A percentile compares a stretch with the other conserved stretches of the same genome.
Evolutionary conservation across 179 eudicot species (phyloP).

Genomic region (Spinacia oleracea): DNA sequence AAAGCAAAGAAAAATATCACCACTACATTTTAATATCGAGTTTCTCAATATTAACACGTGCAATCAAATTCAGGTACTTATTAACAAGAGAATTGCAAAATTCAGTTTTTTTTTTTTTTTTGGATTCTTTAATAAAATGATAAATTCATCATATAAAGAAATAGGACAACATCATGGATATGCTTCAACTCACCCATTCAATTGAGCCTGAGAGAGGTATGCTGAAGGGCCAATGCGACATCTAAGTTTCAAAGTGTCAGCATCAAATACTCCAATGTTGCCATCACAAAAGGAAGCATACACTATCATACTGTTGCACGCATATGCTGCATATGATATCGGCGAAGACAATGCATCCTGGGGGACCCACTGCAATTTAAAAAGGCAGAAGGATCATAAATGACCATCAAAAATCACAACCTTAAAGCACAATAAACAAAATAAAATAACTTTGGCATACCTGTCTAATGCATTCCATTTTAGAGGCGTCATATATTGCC

Average conservation of each 20-base stretch:
- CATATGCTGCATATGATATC: conserved; percentile 76
- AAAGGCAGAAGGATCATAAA: conserved; percentile 9
- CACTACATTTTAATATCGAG: background rate
- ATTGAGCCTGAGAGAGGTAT: conserved; percentile 55
- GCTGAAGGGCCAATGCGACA: conserved; percentile 73
- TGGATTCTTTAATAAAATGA: background rate
- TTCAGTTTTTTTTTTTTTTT: background rate
- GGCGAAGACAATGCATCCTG: conserved; percentile 77
- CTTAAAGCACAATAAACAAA: background rate
- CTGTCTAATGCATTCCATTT: conserved; percentile 88
- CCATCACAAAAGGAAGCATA: conserved; percentile 82
- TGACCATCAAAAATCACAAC: background rate
- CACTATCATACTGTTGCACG: conserved; percentile 84
- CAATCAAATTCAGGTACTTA: background rate
- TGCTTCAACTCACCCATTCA: conserved; percentile 55
- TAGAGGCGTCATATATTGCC: conserved; percentile 86
- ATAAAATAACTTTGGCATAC: conserved; percentile 28
- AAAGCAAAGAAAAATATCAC: background rate
- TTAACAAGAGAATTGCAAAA: background rate
- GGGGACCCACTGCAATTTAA: conserved; percentile 74
- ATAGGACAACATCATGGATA: background rate
- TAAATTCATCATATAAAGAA: background rate
- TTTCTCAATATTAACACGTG: background rate
- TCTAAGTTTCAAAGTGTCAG: conserved; percentile 66
- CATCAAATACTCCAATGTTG: conserved; percentile 74